Conservation (phyloP, 768 basidiomycete genomes). For the Crucibulum laeve region DNA sequence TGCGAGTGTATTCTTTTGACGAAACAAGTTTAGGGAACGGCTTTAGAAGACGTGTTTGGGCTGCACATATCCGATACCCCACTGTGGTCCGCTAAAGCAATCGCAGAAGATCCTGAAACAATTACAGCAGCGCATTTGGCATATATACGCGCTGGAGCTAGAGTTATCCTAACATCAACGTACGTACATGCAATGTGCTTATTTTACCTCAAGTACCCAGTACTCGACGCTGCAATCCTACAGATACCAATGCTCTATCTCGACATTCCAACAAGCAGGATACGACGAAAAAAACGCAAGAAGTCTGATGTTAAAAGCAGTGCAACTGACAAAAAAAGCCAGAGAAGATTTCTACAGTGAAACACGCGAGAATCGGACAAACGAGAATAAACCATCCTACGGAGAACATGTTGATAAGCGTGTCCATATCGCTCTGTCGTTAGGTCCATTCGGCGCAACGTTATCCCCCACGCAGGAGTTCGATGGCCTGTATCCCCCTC, state of each 20-base stretch:
- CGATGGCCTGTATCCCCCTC: constrained; percentile 70
- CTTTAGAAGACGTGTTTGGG: constrained; percentile 47
- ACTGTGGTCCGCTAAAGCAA: constrained; percentile 69
- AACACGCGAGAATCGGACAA: too few relatives aligned
- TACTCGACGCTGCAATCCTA: too few relatives aligned
- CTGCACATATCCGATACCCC: constrained; percentile 46
- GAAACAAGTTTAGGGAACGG: constrained; percentile 49
- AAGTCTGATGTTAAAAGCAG: constrained; percentile 47
- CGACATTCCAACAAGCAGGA: constrained; percentile 49
- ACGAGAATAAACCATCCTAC: too few relatives aligned
- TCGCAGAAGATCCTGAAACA: constrained; percentile 45
- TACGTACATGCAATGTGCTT: constrained; percentile 18
- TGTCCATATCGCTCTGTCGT: constrained; percentile 57
- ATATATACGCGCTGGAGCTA: constrained; percentile 63
- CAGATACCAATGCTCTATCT: constrained; percentile 66
- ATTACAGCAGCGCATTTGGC: constrained; percentile 57
- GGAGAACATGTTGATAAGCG: too few relatives aligned
- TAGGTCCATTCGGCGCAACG: constrained; percentile 74
- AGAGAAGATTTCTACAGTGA: constrained; percentile 10
- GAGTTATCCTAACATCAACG: constrained; percentile 69
- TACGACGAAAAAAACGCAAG: constrained; percentile 37
- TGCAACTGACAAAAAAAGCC: constrained; percentile 48
- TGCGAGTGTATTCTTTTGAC: too few relatives aligned
- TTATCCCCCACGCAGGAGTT: constrained; percentile 68
- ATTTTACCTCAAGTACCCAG: too few relatives aligned